Percentiles rank a stretch among this genome's conserved stretches.
phyloP scores from a whole-genome alignment of 108 stramenopile genomes.

The Mediolabrus comicus region DNA sequence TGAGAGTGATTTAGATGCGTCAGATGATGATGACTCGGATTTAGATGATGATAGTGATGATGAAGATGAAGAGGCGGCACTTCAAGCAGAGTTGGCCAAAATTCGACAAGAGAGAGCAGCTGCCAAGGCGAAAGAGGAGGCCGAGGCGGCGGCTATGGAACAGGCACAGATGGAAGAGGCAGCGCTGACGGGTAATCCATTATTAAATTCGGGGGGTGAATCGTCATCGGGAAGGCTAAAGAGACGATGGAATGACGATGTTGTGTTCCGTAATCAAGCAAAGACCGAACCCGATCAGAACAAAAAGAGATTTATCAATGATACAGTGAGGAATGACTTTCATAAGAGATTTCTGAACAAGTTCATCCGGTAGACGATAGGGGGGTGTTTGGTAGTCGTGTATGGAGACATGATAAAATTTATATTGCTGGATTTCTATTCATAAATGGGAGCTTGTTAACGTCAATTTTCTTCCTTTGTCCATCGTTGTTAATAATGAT shows the following conservation, averaged over 20 bases:
- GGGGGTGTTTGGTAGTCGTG: neutral
- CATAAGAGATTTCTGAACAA: constrained; percentile 95
- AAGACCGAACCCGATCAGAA: constrained; percentile 80
- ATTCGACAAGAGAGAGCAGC: constrained; percentile 88
- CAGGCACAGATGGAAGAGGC: constrained; percentile 80
- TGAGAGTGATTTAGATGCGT: constrained; percentile 66
- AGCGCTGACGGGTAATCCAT: constrained; percentile 86
- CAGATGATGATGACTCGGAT: constrained; percentile 56
- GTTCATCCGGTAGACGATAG: constrained; percentile 74
- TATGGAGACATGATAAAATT: neutral
- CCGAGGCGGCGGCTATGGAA: constrained; percentile 70
- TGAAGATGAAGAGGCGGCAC: constrained; percentile 90
- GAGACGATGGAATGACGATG: constrained; percentile 96
- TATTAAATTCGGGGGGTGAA: constrained; percentile 49
- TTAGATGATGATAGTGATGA: constrained; percentile 76
- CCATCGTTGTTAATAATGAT: constrained; percentile 51
- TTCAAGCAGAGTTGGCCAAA: constrained; percentile 91
- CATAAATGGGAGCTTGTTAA: constrained; percentile 57
- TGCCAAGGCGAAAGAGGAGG: constrained; percentile 71
- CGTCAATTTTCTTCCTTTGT: constrained; percentile 30
- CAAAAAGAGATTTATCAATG: constrained; percentile 95
- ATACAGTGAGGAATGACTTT: constrained; percentile 96
- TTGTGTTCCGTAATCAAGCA: constrained; percentile 97
- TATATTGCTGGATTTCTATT: constrained; percentile 59
- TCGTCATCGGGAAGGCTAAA: constrained; percentile 63